phyloP scores from a whole-genome alignment of 768 basidiomycete genomes.

The Termitomyces titanicus region DNA sequence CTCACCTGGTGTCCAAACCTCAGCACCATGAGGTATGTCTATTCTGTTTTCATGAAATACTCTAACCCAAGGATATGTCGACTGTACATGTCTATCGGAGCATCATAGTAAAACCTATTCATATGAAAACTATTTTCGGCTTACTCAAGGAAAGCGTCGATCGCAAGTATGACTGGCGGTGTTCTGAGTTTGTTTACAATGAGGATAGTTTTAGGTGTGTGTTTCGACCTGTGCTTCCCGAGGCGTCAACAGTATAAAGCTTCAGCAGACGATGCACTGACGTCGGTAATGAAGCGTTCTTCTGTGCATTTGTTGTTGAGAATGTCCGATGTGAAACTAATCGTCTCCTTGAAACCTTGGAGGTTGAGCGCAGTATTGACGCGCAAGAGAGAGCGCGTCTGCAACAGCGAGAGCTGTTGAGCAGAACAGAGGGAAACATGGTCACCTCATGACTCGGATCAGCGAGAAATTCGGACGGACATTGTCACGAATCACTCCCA shows the following conservation, averaged over 20 bases:
- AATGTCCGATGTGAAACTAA: neutral
- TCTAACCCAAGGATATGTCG: conserved; percentile 55
- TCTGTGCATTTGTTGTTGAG: conserved; percentile 7
- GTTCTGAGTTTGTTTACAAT: conserved; percentile 82
- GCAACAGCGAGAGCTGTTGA: neutral
- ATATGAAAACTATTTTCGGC: conserved; percentile 19
- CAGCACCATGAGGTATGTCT: conserved; percentile 61
- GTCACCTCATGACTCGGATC: conserved; percentile 3
- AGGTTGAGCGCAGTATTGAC: neutral
- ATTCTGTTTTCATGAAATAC: conserved; percentile 65
- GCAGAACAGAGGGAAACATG: conserved; percentile 13
- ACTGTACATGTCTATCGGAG: conserved; percentile 49
- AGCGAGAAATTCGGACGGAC: conserved; percentile 6
- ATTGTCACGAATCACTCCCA: conserved; percentile 12
- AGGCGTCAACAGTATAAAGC: conserved; percentile 19
- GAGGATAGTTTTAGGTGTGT: conserved; percentile 59
- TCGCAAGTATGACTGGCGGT: conserved; percentile 71
- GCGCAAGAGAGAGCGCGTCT: conserved; percentile 1
- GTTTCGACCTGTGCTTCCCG: conserved; percentile 34
- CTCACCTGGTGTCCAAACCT: conserved; percentile 65
- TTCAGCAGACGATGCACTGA: conserved; percentile 8
- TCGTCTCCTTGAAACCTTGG: neutral
- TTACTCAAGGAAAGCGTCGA: conserved; percentile 69
- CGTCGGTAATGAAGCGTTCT: conserved; percentile 7
- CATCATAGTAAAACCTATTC: neutral